A percentile compares a stretch with the other conserved stretches of the same genome.
Conservation (phyloP, 2,329 filamentous ascomycete genomes). For the Ceratocystis albifundus region DNA sequence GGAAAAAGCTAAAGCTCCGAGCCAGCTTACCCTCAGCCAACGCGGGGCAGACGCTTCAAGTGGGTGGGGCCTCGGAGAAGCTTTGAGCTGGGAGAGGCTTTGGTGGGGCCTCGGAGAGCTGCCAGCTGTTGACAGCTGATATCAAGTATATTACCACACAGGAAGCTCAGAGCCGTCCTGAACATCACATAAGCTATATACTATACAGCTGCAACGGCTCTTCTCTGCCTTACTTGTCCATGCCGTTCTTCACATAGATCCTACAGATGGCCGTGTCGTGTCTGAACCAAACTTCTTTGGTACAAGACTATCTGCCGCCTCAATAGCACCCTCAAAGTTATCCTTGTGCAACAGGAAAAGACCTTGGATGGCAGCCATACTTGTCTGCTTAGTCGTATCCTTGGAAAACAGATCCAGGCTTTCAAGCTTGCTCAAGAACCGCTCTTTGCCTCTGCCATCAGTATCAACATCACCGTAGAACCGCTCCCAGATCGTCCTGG, state of each 20-base stretch:
- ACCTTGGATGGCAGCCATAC: constrained; percentile 85
- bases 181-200: not conserved
- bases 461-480: constrained; percentile 79
- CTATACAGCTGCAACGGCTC: not conserved
- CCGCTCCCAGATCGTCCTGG: constrained; percentile 78
- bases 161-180: not conserved
- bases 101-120: constrained; percentile 15
- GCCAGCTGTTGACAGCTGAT: constrained; percentile 1
- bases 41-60: constrained; percentile 18
- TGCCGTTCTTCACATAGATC: constrained; percentile 13
- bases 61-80: not conserved
- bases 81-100: not conserved
- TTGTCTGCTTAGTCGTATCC: constrained; percentile 46
- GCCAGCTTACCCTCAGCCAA: constrained; percentile 10
- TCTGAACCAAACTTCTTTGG: constrained; percentile 45
- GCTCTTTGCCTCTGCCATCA: constrained; percentile 48
- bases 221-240: not conserved
- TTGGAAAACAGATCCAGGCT: constrained; percentile 59
- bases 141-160: not conserved
- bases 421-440: constrained; percentile 60
- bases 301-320: constrained; percentile 59
- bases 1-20: constrained; percentile 15
- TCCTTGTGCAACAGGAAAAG: constrained; percentile 93
- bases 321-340: constrained; percentile 74
- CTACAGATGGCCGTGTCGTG: constrained; percentile 21